Conservation (phyloP, 495 filamentous ascomycete species). For the Annulohypoxylon stygium region DNA sequence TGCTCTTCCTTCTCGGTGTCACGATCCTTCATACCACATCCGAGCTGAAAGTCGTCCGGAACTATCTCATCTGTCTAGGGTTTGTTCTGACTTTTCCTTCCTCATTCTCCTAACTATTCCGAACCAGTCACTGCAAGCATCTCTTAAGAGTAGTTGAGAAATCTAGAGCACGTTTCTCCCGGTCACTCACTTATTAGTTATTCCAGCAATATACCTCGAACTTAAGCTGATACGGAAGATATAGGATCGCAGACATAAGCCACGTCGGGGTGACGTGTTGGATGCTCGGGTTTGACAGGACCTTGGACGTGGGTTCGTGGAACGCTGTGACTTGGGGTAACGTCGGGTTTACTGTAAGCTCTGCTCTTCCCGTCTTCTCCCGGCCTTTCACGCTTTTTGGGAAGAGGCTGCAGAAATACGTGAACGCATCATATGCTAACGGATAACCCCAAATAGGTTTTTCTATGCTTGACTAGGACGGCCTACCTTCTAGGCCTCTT, state of each 20-base stretch:
- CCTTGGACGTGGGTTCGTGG: slow-evolving; percentile 70
- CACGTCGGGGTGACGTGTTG: slow-evolving; percentile 74
- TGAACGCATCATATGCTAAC: background rate
- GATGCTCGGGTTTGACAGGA: slow-evolving; percentile 67
- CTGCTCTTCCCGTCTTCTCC: background rate
- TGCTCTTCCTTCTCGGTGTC: slow-evolving; percentile 73
- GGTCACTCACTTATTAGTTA: background rate
- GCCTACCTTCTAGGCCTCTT: slow-evolving; percentile 71
- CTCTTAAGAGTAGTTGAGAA: background rate
- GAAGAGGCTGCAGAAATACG: background rate
- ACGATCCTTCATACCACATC: slow-evolving; percentile 71
- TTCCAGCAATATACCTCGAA: background rate
- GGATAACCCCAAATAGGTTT: slow-evolving; percentile 46
- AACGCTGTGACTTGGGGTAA: slow-evolving; percentile 81
- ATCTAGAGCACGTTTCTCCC: background rate
- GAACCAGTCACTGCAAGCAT: background rate
- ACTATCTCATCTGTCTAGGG: slow-evolving; percentile 74
- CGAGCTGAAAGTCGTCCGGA: slow-evolving; percentile 74
- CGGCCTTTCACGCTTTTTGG: background rate
- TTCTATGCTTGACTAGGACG: slow-evolving; percentile 69
- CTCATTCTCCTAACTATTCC: slow-evolving; percentile 2
- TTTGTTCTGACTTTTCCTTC: slow-evolving; percentile 30
- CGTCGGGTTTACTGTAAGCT: slow-evolving; percentile 70
- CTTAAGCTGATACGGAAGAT: background rate
- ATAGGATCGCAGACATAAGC: slow-evolving; percentile 72